Evolutionary conservation across 176 grass and related monocot species (phyloP).

Genomic region (Avena insularis): DNA sequence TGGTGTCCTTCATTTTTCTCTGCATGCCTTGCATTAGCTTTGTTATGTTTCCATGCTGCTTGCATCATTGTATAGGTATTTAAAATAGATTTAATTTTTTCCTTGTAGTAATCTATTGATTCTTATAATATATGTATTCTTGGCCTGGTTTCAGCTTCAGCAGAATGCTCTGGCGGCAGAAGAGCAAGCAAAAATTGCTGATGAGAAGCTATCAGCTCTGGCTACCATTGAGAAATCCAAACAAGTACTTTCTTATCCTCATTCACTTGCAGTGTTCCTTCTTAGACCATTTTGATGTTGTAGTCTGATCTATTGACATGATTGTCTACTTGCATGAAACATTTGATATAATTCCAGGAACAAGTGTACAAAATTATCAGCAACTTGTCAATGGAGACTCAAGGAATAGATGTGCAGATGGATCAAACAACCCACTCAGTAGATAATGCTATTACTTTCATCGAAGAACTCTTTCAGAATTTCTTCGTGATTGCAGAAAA

Average conservation of each 20-base stretch:
- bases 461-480: conserved; percentile 66
- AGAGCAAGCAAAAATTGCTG: conserved; percentile 65
- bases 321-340: conserved; percentile 32
- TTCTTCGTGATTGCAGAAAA: conserved; percentile 51
- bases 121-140: conserved; percentile 18
- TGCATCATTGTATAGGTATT: not conserved
- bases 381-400: conserved; percentile 49
- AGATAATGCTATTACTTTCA: conserved; percentile 66
- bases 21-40: conserved; percentile 27
- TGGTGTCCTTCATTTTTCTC: conserved; percentile 20
- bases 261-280: conserved; percentile 29
- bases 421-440: conserved; percentile 61
- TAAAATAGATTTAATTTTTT: conserved; percentile 15
- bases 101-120: not conserved
- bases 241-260: conserved; percentile 53
- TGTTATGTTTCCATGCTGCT: conserved; percentile 26
- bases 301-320: conserved; percentile 34
- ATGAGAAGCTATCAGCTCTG: conserved; percentile 54
- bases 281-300: conserved; percentile 33
- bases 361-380: conserved; percentile 20
- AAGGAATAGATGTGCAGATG: conserved; percentile 51
- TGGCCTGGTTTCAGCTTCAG: conserved; percentile 65
- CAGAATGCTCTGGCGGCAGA: conserved; percentile 56
- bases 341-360: conserved; percentile 61
- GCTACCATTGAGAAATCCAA: conserved; percentile 38